Percentiles rank a stretch among this genome's conserved stretches.
Evolutionary conservation across 1,284 basidiomycete genomes (phyloP).

Genomic region (Cryptococcus jaspeensis): DNA sequence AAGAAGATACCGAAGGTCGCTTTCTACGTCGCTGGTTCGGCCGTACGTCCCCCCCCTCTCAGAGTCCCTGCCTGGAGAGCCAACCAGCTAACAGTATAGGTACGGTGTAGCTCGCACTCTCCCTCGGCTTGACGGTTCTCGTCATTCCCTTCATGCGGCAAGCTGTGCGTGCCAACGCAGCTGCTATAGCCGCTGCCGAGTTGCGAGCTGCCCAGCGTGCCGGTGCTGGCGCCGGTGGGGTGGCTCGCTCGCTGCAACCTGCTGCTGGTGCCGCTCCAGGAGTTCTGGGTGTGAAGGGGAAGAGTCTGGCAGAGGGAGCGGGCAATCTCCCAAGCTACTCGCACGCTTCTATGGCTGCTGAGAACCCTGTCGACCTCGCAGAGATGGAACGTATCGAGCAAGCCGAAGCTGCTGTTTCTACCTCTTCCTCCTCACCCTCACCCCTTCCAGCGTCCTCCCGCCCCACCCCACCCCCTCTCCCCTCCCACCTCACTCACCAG

Average conservation of each 20-base stretch:
- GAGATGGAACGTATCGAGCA: no score
- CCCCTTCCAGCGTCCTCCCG: not conserved
- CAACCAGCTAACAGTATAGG: not conserved
- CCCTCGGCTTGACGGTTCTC: slow-evolving; percentile 35
- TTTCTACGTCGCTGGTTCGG: slow-evolving; percentile 40
- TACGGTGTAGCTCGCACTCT: slow-evolving; percentile 33
- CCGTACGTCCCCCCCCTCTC: slow-evolving; percentile 25
- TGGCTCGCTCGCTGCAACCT: not conserved
- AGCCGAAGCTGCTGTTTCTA: not conserved
- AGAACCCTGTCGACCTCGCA: no score
- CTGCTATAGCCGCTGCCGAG: no score
- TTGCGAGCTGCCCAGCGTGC: no score
- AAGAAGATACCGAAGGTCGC: slow-evolving; percentile 39
- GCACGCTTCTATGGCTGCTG: not conserved
- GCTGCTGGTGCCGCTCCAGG: not conserved
- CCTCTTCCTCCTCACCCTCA: not conserved
- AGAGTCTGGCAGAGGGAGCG: no score
- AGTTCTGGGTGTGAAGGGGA: no score
- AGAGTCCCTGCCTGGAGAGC: not conserved
- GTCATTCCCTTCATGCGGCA: slow-evolving; percentile 38
- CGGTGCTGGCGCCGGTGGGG: not conserved
- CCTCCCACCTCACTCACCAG: not conserved
- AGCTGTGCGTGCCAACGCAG: slow-evolving; percentile 15
- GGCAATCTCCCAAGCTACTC: not conserved
- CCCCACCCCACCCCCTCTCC: not conserved